Conservation (phyloP, 2,329 filamentous ascomycete genomes). For the Scytalidium sp. region DNA sequence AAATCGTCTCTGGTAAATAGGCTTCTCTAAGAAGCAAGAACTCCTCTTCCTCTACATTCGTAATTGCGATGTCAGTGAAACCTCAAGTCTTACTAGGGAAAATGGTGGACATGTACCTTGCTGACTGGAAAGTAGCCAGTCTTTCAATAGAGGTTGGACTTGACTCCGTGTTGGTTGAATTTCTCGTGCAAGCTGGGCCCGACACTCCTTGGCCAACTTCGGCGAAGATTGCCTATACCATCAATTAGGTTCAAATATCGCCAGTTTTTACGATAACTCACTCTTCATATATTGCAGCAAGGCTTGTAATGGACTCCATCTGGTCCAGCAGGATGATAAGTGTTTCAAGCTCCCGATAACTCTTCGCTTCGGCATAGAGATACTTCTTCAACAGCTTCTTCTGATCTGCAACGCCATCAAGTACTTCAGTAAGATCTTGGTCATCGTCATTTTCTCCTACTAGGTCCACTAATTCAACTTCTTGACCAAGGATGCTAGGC, state of each 20-base stretch:
- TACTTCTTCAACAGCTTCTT: conserved; percentile 24
- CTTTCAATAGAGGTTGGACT: conserved; percentile 60
- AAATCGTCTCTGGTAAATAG: conserved; percentile 81
- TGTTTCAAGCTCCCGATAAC: conserved; percentile 66
- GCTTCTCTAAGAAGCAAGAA: conserved; percentile 65
- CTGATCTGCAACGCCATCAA: conserved; percentile 34
- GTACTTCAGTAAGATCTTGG: conserved; percentile 21
- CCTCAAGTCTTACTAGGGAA: neutral
- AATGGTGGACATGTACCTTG: conserved; percentile 11
- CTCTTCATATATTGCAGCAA: conserved; percentile 1
- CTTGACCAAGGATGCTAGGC: conserved; percentile 36
- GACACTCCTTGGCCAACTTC: conserved; percentile 43
- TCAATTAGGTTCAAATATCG: neutral
- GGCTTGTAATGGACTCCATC: conserved; percentile 58
- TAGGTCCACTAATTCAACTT: conserved; percentile 30
- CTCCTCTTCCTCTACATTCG: conserved; percentile 51
- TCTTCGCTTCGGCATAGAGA: conserved; percentile 53
- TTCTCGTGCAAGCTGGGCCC: conserved; percentile 49
- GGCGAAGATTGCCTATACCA: conserved; percentile 4
- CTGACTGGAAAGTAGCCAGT: conserved; percentile 51
- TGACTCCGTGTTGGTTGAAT: conserved; percentile 52
- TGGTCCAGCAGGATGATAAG: conserved; percentile 64
- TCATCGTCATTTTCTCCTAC: conserved; percentile 19
- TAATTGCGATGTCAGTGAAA: conserved; percentile 1
- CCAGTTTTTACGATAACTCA: neutral